Evolutionary conservation across 2,329 filamentous ascomycete species (phyloP), one percentile per base, ranked within the genome.

Genomic region (Claviceps capensis): DNA sequence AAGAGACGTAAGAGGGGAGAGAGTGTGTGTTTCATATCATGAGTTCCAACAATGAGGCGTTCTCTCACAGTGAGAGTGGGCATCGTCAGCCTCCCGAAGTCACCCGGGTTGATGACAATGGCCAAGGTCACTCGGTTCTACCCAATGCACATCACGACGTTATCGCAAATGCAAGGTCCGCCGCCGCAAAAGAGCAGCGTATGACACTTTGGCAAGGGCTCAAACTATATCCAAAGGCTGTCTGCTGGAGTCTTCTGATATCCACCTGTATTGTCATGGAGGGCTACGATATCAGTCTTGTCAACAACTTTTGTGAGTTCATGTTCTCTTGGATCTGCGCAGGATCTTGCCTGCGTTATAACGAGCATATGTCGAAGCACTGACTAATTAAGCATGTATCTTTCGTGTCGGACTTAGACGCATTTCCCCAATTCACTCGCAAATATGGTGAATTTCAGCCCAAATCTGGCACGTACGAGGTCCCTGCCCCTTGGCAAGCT

Each of bases 191-290:
- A 65, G 80, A 83, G 66, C 82, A 81, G 59, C 75, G 71, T 14
- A 88, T 88, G 84, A 85, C 77, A 47, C 71, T 95, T 53, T 63
- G 78, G 64, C 81, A 95, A 70, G 88, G 87, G 56, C 75, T 95
- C 65, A 81, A 75, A 62, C 75, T 93, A 26, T 95, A 95, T 63
- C 88, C 88, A 53, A 91, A 94, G 71, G 89, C 89, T 22, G 83
- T 94, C 52, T 77, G 72, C 22, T 95, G 88, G 87, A 88, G 83
- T 60, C 62, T 95, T 49, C 72, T 94, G 54, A 90, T 95, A 66
- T 91, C 85, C n/a, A 91, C 87, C 0, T 90, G 86, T 64, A 93
- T 95, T 62, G 81, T 80, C 61, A 95, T 95, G 89, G 88, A 95
- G 67, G 88, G 87, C 37, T 94, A 90, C 70, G 88, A 95, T 63